Percentiles rank a stretch among this genome's conserved stretches.
Conservation (phyloP, 1,139 yeast genomes). For the Yamadazyma sp. region DNA sequence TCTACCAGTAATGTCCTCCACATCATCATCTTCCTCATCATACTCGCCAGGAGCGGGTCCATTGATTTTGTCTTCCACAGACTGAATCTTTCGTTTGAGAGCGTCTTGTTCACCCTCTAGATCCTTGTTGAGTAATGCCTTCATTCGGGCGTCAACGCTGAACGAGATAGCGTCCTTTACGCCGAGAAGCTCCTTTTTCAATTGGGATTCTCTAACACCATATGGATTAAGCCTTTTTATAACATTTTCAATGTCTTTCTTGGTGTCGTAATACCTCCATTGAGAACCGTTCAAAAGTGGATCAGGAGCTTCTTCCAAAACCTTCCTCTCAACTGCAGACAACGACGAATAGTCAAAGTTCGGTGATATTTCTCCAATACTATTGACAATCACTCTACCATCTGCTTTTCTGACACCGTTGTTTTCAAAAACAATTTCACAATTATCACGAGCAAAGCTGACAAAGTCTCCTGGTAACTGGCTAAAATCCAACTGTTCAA, state of each 20-base stretch:
- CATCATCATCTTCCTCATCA: conserved; percentile 19
- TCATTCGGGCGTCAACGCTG: conserved; percentile 61
- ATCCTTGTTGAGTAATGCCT: conserved; percentile 45
- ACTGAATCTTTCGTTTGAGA: conserved; percentile 36
- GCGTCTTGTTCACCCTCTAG: conserved; percentile 43
- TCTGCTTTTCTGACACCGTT: conserved; percentile 19
- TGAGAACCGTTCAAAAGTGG: conserved; percentile 50
- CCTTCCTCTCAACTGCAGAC: conserved; percentile 57
- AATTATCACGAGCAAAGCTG: conserved; percentile 18
- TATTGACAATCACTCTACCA: conserved; percentile 28
- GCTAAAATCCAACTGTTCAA: conserved; percentile 19
- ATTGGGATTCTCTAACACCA: conserved; percentile 72
- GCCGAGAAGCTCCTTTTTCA: conserved; percentile 60
- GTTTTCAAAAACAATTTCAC: conserved; percentile 19
- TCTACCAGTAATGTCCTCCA: conserved; percentile 18
- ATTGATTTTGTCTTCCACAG: conserved; percentile 17
- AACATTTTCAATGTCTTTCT: conserved; percentile 58
- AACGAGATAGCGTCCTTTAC: conserved; percentile 55
- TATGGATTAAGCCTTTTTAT: conserved; percentile 69
- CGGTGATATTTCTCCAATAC: conserved; percentile 43
- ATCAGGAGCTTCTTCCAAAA: conserved; percentile 64
- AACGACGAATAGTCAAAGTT: conserved; percentile 24
- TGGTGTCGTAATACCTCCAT: conserved; percentile 73
- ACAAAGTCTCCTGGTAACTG: conserved; percentile 20
- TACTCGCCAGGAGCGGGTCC: neutral